Percentiles rank a stretch among this genome's conserved stretches.
Conservation (phyloP, 2,329 filamentous ascomycete species). For the Geosmithia flava region DNA sequence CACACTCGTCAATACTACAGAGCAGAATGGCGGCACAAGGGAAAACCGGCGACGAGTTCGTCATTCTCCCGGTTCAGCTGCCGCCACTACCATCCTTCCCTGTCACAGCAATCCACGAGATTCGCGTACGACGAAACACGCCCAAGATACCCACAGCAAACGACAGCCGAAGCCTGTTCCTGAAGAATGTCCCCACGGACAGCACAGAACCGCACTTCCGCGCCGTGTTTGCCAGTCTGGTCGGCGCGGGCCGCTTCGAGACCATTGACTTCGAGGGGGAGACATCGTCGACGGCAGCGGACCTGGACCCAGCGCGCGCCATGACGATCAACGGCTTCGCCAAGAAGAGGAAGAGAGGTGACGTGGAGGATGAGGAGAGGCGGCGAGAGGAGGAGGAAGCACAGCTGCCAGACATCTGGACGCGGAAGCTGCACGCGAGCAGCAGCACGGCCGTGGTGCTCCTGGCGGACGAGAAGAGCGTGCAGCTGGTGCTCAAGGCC, state of each 20-base stretch:
- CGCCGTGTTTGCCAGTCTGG: conserved; percentile 58
- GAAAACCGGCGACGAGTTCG: conserved; percentile 41
- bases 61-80: conserved; percentile 55
- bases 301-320: conserved; percentile 36
- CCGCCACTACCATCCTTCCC: conserved; percentile 51
- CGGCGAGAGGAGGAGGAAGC: conserved; percentile 45
- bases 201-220: conserved; percentile 68
- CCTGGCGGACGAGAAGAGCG: conserved; percentile 73
- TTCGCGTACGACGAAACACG: conserved; percentile 76
- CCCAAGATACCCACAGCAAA: conserved; percentile 64
- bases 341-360: conserved; percentile 27
- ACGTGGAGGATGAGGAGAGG: conserved; percentile 42
- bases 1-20: background rate
- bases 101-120: conserved; percentile 57
- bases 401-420: conserved; percentile 61
- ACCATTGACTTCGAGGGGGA: conserved; percentile 60
- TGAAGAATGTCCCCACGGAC: conserved; percentile 83
- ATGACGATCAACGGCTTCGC: conserved; percentile 19
- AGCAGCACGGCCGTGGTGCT: conserved; percentile 71
- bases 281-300: conserved; percentile 22
- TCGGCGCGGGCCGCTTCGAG: conserved; percentile 71
- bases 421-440: conserved; percentile 54
- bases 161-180: conserved; percentile 70
- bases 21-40: conserved; percentile 14
- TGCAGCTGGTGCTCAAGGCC: conserved; percentile 67